Evolutionary conservation across 2,329 filamentous ascomycete species (phyloP).

Genomic region (Fusarium circinatum): DNA sequence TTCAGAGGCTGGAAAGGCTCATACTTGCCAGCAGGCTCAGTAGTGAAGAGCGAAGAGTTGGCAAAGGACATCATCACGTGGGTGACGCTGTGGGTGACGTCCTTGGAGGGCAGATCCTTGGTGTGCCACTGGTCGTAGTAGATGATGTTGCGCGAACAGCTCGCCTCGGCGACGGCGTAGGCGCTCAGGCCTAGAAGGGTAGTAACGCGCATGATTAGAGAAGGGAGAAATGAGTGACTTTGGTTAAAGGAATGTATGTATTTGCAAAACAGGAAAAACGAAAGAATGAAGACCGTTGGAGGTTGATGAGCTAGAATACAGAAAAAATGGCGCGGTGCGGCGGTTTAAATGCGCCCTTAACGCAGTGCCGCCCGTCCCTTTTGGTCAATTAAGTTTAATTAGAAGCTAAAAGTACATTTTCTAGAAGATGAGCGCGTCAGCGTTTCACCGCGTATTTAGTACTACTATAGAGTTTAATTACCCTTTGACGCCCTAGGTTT

Average conservation of each 20-base stretch:
- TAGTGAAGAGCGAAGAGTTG: conserved; percentile 60
- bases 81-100: conserved; percentile 58
- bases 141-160: conserved; percentile 49
- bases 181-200: neutral
- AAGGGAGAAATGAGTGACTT: neutral
- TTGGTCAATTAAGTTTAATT: conserved; percentile 15
- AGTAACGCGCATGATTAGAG: conserved; percentile 2
- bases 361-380: neutral
- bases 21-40: conserved; percentile 51
- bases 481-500: neutral
- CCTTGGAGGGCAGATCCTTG: conserved; percentile 48
- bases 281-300: neutral
- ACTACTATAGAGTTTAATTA: conserved; percentile 13
- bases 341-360: neutral
- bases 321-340: neutral
- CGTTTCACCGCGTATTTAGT: too few relatives aligned
- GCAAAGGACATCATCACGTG: conserved; percentile 68
- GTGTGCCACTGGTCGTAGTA: conserved; percentile 61
- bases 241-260: neutral
- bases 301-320: neutral
- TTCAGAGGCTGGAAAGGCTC: conserved; percentile 64
- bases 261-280: neutral
- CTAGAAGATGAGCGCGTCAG: neutral
- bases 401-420: neutral
- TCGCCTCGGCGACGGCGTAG: conserved; percentile 7